Evolutionary conservation across 768 basidiomycete species (phyloP).

Genomic region (Tremella yokohamensis): DNA sequence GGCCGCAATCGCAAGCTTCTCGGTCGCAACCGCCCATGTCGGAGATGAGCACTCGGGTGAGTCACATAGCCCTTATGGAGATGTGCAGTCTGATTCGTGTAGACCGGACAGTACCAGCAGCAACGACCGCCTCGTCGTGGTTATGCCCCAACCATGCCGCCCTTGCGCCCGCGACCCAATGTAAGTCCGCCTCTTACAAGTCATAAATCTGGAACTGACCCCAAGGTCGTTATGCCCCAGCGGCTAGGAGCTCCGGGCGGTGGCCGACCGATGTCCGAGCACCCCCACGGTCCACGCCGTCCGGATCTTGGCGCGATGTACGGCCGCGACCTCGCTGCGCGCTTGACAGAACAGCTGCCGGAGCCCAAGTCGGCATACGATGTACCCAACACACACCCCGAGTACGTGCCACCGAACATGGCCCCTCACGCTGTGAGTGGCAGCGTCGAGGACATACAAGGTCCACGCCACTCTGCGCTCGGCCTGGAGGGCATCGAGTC

Average conservation of each 20-base stretch:
- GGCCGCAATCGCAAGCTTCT: constrained; percentile 5
- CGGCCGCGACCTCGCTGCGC: constrained; percentile 10
- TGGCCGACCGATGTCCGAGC: constrained; percentile 27
- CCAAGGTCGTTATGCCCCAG: constrained; percentile 34
- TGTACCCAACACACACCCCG: constrained; percentile 18
- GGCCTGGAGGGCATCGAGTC: constrained; percentile 29
- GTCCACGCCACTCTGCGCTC: constrained; percentile 25
- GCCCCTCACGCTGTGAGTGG: constrained; percentile 23
- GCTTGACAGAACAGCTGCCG: constrained; percentile 10
- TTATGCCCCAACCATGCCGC: constrained; percentile 34
- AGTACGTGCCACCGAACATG: constrained; percentile 32
- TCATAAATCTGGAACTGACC: neutral
- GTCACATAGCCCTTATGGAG: neutral
- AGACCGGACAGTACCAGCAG: neutral
- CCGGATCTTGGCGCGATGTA: constrained; percentile 10
- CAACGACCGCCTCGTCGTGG: constrained; percentile 9
- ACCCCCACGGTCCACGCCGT: constrained; percentile 1
- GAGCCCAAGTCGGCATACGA: constrained; percentile 17
- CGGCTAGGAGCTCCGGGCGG: constrained; percentile 19
- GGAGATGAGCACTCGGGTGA: neutral
- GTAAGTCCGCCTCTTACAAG: constrained; percentile 15
- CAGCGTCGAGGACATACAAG: constrained; percentile 24
- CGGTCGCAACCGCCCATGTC: constrained; percentile 4
- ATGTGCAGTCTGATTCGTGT: neutral
- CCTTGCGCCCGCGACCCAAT: constrained; percentile 23